These are phyloP conservation scores for Elsinoe batatas DNA, from an alignment of 2,329 filamentous ascomycete genomes.

Conservation along the genomic window DNA sequence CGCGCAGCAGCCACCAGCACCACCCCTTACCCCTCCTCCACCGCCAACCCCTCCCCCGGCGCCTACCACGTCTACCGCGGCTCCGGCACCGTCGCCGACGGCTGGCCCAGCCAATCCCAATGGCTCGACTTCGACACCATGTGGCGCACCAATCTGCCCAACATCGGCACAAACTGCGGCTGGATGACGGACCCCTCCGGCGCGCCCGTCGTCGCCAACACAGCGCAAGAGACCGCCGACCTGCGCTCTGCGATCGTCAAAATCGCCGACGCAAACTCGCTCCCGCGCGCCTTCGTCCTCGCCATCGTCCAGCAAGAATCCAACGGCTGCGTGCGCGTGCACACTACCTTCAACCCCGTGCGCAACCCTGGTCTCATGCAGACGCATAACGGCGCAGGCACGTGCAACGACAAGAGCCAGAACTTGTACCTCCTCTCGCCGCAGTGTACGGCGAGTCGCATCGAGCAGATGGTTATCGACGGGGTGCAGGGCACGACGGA, in stretches of 20 bases:
- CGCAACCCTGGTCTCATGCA: constrained; percentile 37
- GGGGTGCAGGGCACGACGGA: constrained; percentile 34
- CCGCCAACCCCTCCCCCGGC: constrained; percentile 4
- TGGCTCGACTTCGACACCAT: constrained; percentile 30
- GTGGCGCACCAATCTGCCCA: constrained; percentile 27
- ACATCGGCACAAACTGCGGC: constrained; percentile 30
- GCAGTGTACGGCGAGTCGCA: constrained; percentile 29
- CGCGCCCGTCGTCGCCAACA: constrained; percentile 31
- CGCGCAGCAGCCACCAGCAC: constrained; percentile 15
- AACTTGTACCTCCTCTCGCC: constrained; percentile 25
- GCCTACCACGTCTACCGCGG: constrained; percentile 25
- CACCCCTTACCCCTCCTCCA: constrained; percentile 15
- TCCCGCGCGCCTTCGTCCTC: constrained; percentile 31
- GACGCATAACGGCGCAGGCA: constrained; percentile 31
- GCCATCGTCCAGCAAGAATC: constrained; percentile 39
- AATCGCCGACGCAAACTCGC: constrained; percentile 27
- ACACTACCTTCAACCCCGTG: constrained; percentile 32
- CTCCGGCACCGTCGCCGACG: constrained; percentile 26
- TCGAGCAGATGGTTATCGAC: constrained; percentile 35
- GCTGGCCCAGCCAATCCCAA: constrained; percentile 28
- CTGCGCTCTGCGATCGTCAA: constrained; percentile 31
- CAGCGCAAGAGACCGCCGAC: constrained; percentile 26
- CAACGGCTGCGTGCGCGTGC: constrained; percentile 37
- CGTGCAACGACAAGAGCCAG: constrained; percentile 28
- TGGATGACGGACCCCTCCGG: constrained; percentile 3